Percentiles rank a stretch among this genome's conserved stretches.
phyloP scores from a whole-genome alignment of 805 yeast species.

The Wickerhamomyces tratensis region DNA sequence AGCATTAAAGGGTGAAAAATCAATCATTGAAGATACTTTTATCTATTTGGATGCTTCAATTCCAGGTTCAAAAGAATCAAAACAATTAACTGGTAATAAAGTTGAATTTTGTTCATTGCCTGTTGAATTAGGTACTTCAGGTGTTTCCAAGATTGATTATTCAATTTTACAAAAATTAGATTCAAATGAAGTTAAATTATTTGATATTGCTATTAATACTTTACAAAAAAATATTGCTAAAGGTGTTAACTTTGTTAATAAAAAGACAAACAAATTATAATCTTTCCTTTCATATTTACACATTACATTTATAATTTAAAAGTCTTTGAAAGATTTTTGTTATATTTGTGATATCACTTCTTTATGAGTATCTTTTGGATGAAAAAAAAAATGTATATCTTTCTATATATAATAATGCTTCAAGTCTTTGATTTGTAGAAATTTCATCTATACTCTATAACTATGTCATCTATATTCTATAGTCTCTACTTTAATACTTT shows the following conservation, averaged over 20 bases:
- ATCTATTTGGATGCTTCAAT: constrained; percentile 39
- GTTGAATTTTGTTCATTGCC: constrained; percentile 54
- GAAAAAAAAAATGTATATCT: too few species aligned
- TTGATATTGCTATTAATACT: constrained; percentile 45
- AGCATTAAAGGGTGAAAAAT: constrained; percentile 22
- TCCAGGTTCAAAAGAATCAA: constrained; percentile 42
- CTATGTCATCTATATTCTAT: too few species aligned
- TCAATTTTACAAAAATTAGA: constrained; percentile 39
- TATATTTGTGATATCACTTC: too few species aligned
- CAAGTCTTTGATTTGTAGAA: too few species aligned
- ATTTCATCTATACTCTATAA: too few species aligned
- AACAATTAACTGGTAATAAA: constrained; percentile 20
- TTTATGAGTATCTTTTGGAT: too few species aligned
- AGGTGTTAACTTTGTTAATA: constrained; percentile 40
- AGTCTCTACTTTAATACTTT: too few species aligned
- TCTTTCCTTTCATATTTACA: not conserved
- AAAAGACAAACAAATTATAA: constrained; percentile 14
- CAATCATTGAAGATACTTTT: constrained; percentile 38
- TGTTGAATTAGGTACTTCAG: constrained; percentile 40
- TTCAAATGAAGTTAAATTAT: constrained; percentile 44
- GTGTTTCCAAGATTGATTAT: constrained; percentile 47
- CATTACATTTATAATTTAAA: too few species aligned
- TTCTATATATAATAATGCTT: too few species aligned
- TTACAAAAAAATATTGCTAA: constrained; percentile 46
- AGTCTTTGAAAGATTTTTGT: too few species aligned